A percentile compares a stretch with the other conserved stretches of the same genome.
Conservation (phyloP, 2,329 filamentous ascomycete species). For the Ophiostoma fasciatum region DNA sequence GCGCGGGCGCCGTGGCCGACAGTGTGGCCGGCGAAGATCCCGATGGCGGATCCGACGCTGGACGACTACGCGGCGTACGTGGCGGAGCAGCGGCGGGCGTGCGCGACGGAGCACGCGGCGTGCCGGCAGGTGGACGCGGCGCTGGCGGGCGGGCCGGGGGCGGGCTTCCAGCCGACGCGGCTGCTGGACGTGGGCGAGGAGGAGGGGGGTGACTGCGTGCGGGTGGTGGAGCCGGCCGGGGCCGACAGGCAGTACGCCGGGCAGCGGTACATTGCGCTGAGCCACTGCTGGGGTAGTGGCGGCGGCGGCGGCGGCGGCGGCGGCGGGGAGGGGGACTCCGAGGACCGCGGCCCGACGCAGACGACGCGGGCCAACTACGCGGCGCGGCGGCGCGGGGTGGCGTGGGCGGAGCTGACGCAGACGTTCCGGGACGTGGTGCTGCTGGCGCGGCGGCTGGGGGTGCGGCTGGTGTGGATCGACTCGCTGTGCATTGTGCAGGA, state of each 20-base stretch:
- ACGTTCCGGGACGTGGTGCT: background rate
- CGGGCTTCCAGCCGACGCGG: background rate
- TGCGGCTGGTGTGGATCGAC: background rate
- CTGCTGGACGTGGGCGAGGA: background rate
- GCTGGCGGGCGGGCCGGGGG: too few species aligned
- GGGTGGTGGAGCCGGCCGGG: background rate
- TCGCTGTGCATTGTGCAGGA: constrained; percentile 9
- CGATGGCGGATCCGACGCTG: background rate
- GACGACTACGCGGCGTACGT: background rate
- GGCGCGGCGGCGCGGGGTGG: background rate
- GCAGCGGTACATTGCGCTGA: background rate
- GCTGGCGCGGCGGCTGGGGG: background rate
- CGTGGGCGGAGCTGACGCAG: background rate
- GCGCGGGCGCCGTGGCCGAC: too few species aligned
- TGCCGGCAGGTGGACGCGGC: background rate
- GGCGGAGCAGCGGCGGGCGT: background rate
- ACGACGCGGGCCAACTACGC: background rate
- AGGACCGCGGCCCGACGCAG: background rate
- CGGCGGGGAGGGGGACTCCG: too few species aligned
- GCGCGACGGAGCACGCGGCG: background rate
- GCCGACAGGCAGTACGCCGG: background rate
- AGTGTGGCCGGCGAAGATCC: too few species aligned
- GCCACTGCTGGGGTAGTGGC: background rate
- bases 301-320: too few species aligned
- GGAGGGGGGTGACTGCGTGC: background rate